Evolutionary conservation across 345 rosid genomes (phyloP).

Genomic region (Rhodamnia argentea): DNA sequence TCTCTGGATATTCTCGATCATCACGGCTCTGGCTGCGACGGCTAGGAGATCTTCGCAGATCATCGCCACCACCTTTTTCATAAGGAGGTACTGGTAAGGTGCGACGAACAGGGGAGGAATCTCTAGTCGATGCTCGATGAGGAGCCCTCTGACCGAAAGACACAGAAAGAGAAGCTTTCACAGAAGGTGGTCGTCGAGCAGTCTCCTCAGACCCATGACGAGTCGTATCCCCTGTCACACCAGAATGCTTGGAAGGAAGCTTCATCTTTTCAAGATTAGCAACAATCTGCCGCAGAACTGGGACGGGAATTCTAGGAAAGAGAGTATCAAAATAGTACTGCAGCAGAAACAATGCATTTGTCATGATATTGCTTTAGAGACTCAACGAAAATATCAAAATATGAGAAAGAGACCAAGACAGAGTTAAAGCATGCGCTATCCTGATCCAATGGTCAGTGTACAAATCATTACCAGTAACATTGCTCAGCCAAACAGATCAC

Average conservation of each 20-base stretch:
- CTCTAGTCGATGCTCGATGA: constrained; percentile 97
- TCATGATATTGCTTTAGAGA: background rate
- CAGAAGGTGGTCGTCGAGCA: constrained; percentile 97
- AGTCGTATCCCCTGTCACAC: constrained; percentile 67
- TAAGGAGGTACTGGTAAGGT: constrained; percentile 47
- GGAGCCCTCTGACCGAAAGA: constrained; percentile 99
- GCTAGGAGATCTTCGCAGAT: constrained; percentile 45
- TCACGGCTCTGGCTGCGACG: constrained; percentile 66
- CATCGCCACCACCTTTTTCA: constrained; percentile 46
- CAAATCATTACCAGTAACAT: background rate
- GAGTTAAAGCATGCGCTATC: background rate
- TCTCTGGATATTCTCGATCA: constrained; percentile 43
- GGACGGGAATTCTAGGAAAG: constrained; percentile 95
- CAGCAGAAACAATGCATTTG: background rate
- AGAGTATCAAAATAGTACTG: constrained; percentile 98
- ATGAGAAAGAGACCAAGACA: background rate
- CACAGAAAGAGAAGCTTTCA: constrained; percentile 97
- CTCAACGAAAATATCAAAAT: background rate
- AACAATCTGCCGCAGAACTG: constrained; percentile 73
- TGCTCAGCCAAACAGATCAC: background rate
- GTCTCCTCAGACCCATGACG: constrained; percentile 90
- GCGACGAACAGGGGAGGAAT: constrained; percentile 93
- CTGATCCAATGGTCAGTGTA: background rate
- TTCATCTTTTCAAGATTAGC: constrained; percentile 91
- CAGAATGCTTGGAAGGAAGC: constrained; percentile 66